Evolutionary conservation across 306 rosid genomes (phyloP), one percentile per base, ranked within the genome.

Genomic region (Cicer arietinum): DNA sequence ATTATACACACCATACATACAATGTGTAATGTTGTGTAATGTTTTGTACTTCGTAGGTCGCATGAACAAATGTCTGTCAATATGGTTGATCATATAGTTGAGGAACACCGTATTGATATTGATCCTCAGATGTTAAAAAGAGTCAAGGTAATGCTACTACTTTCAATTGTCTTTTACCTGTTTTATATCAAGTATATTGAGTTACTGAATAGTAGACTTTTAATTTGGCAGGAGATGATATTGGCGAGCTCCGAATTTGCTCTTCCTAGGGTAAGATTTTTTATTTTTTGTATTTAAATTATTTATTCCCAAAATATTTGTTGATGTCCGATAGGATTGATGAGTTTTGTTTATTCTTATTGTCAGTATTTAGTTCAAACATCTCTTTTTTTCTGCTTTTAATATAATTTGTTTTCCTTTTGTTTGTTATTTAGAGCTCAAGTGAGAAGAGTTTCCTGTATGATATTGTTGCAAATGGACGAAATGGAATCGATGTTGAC

Each of bases 401-500:
- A 7, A 1, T 17, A 4, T n/a, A 63, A 63, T 60, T 45, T 14
- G 1, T 51, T 46, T 22, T 57, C 74, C 39, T n/a, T 11, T 80
- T 62, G 56, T 40, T 69, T 35, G 75, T 53, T 44, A 37, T 74
- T 73, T 61, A 94, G 98, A 86, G 89, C 47, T 83, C 96, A 69
- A 84, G 80, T 69, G 94, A 87, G 83, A 94, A 94, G 87, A 65
- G 78, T 52, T 94, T 94, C 88, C 78, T 94, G 76, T 94, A 90
- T 83, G 98, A 94, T 73, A 90, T 94, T 71, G 98, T 94, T 83
- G 98, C 98, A 77, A 94, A 94, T 86, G 98, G 98, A 52, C 86
- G 96, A 76, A 94, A 94, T 81, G 97, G 98, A 77, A 89, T 94
- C 76, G 98, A 94, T 89, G 98, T 94, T 79, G 98, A 94, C 88